These are phyloP conservation scores for Plenodomus tracheiphilus DNA, from an alignment of 2,329 filamentous ascomycete species.

Conservation along the genomic window DNA sequence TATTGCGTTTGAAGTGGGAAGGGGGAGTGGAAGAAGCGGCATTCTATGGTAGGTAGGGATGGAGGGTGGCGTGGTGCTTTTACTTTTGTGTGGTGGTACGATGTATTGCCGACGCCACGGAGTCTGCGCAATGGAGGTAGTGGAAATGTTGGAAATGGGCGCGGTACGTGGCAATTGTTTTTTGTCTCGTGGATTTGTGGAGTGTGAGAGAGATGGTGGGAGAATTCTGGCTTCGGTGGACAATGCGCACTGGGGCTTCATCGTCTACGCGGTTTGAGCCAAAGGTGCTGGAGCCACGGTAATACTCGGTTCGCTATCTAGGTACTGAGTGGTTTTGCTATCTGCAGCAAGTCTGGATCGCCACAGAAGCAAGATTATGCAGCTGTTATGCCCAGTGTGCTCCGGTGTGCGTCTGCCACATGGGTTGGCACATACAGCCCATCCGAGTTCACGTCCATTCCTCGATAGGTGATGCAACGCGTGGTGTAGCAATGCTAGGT, in stretches of 20 bases:
- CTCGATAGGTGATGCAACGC: conserved; percentile 2
- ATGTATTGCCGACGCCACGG: no score
- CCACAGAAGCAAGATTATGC: conserved; percentile 13
- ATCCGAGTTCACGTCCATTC: conserved; percentile 4
- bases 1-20: no score
- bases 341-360: neutral
- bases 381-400: conserved; percentile 1
- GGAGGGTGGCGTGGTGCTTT: no score
- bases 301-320: neutral
- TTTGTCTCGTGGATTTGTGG: no score
- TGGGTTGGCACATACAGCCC: neutral
- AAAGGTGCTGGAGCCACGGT: neutral
- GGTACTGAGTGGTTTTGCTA: neutral
- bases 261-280: neutral
- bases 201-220: no score
- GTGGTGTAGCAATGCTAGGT: conserved; percentile 1
- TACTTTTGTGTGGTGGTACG: no score
- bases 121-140: no score
- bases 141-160: no score
- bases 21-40: no score
- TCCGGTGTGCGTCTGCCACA: neutral
- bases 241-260: neutral
- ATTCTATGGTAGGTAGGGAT: no score
- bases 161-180: no score
- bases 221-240: no score